Conservation (phyloP, 2,329 filamentous ascomycete species). For the Davidsoniella eucalypti region DNA sequence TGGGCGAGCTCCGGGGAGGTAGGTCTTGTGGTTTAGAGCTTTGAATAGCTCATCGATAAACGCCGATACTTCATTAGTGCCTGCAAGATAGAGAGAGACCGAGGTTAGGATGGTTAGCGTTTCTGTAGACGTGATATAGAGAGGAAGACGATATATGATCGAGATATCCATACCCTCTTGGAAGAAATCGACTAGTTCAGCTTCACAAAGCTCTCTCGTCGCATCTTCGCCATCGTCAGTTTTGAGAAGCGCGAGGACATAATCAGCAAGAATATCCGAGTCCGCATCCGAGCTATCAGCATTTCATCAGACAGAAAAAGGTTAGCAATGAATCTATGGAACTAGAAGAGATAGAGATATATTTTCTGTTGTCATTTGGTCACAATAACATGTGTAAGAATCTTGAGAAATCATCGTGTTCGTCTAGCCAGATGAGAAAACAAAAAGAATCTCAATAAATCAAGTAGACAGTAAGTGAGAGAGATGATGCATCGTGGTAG, state of each 20-base stretch:
- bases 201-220: constrained; percentile 52
- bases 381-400: no score
- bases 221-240: constrained; percentile 46
- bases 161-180: constrained; percentile 33
- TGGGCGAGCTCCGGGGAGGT: constrained; percentile 30
- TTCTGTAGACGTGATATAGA: no score
- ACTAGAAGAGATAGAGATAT: no score
- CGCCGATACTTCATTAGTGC: constrained; percentile 1
- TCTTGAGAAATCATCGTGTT: no score
- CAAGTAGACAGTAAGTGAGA: background rate
- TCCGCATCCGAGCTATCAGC: constrained; percentile 56
- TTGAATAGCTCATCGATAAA: constrained; percentile 42
- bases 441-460: no score
- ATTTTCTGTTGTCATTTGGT: no score
- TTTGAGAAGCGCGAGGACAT: constrained; percentile 60
- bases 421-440: no score
- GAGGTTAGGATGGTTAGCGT: no score
- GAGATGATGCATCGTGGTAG: background rate
- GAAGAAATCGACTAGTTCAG: constrained; percentile 60
- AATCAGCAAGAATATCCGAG: constrained; percentile 67
- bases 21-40: constrained; percentile 38
- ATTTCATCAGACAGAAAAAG: background rate
- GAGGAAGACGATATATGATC: background rate
- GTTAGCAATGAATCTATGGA: no score
- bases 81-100: background rate